phyloP scores from a whole-genome alignment of 495 filamentous ascomycete genomes.

The Aspergillus nanangensis region DNA sequence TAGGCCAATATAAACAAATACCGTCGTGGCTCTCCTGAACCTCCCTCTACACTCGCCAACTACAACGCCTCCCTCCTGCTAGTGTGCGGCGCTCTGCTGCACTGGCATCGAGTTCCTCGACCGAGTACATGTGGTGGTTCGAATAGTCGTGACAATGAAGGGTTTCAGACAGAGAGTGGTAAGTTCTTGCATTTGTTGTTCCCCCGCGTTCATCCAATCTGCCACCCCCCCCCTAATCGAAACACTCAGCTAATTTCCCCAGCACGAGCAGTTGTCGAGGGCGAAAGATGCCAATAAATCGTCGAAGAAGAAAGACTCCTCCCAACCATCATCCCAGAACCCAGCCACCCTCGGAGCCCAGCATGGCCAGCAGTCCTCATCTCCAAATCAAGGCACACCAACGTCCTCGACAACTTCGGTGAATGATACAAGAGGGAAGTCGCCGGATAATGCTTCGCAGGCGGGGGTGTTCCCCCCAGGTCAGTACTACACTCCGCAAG shows the following conservation, averaged over 20 bases:
- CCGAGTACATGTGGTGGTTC: constrained; percentile 39
- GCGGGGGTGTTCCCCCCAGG: constrained; percentile 32
- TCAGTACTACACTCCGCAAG: constrained; percentile 30
- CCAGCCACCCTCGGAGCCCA: constrained; percentile 31
- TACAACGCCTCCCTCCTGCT: constrained; percentile 27
- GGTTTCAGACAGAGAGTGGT: constrained; percentile 97
- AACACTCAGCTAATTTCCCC: constrained; percentile 22
- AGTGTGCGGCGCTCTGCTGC: constrained; percentile 37
- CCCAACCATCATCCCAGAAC: constrained; percentile 67
- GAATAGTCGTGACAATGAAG: constrained; percentile 69
- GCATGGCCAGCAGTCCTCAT: constrained; percentile 55
- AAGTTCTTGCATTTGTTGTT: constrained; percentile 39
- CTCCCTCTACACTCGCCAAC: constrained; percentile 15
- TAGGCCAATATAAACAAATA: constrained; percentile 33
- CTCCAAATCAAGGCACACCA: constrained; percentile 64
- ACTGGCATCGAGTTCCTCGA: constrained; percentile 28
- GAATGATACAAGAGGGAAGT: constrained; percentile 79
- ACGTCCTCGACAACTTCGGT: constrained; percentile 84
- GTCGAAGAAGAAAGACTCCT: constrained; percentile 86
- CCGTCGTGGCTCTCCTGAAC: constrained; percentile 24
- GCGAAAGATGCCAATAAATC: constrained; percentile 88
- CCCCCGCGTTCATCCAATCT: constrained; percentile 9
- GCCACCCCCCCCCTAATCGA: constrained; percentile 5
- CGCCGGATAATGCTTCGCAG: constrained; percentile 59
- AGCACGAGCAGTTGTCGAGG: constrained; percentile 89